phyloP scores from a whole-genome alignment of 2,329 filamentous ascomycete species.

The Polychaeton citri region DNA sequence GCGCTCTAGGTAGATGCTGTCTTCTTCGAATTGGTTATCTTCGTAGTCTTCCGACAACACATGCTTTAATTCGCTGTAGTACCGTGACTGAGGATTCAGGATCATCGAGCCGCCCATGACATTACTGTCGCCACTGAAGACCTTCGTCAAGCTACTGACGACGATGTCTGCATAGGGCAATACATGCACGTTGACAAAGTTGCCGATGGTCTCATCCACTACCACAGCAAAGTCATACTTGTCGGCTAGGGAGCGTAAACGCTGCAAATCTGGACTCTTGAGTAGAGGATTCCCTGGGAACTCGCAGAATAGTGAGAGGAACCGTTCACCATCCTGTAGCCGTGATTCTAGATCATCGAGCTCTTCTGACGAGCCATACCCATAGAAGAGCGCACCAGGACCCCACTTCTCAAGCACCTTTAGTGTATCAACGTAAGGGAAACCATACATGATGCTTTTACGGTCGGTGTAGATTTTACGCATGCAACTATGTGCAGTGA shows the following conservation, averaged over 20 bases:
- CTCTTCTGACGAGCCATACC: constrained; percentile 61
- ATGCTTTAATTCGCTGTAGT: constrained; percentile 57
- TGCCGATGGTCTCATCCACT: constrained; percentile 92
- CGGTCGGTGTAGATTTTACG: constrained; percentile 48
- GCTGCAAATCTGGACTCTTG: constrained; percentile 65
- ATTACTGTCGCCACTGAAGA: constrained; percentile 95
- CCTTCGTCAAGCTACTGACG: constrained; percentile 88
- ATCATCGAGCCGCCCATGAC: constrained; percentile 79
- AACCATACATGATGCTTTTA: constrained; percentile 87
- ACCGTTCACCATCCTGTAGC: constrained; percentile 58
- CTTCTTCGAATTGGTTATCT: constrained; percentile 89
- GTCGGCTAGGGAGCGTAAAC: constrained; percentile 70
- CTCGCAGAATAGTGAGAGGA: constrained; percentile 79
- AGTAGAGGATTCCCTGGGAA: constrained; percentile 89
- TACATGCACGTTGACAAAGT: constrained; percentile 90
- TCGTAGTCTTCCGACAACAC: constrained; percentile 57
- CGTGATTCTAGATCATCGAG: constrained; percentile 69
- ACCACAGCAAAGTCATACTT: constrained; percentile 79
- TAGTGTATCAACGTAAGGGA: constrained; percentile 91
- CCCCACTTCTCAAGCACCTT: constrained; percentile 94
- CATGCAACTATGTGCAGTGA: constrained; percentile 67
- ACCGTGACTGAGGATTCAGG: constrained; percentile 52
- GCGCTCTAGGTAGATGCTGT: constrained; percentile 85
- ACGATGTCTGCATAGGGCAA: constrained; percentile 81
- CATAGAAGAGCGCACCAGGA: constrained; percentile 78